Evolutionary conservation across 495 filamentous ascomycete species (phyloP).

Genomic region (Astrocystis sublimbata): DNA sequence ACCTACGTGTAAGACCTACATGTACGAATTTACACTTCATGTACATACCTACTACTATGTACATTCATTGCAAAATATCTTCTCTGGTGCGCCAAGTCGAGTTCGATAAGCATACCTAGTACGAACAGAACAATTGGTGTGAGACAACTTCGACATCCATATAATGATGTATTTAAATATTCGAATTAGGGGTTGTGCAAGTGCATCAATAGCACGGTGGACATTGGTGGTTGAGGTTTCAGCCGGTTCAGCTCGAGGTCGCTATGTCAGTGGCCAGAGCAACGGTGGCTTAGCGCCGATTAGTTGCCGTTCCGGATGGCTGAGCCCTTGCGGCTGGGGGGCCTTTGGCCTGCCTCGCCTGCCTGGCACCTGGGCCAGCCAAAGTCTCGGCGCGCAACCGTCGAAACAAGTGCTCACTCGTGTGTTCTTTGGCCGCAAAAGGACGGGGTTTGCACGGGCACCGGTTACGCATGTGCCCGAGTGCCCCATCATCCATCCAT

Average conservation of each 20-base stretch:
- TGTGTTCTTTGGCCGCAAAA: neutral
- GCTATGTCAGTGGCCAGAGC: neutral
- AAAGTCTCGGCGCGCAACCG: constrained; percentile 10
- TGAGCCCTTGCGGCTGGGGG: no score
- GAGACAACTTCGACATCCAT: no score
- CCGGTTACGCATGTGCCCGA: constrained; percentile 8
- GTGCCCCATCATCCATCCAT: no score
- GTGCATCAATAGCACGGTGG: neutral
- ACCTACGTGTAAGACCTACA: no score
- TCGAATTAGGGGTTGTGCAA: no score
- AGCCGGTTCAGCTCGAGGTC: constrained; percentile 11
- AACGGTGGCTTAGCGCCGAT: constrained; percentile 19
- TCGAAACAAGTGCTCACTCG: neutral
- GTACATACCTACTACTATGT: neutral
- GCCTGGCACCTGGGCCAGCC: no score
- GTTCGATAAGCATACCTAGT: no score
- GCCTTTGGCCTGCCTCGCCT: no score
- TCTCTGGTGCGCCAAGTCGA: neutral
- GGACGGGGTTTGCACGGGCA: neutral
- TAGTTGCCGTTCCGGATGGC: constrained; percentile 7
- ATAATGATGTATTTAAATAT: no score
- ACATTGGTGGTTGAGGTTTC: neutral
- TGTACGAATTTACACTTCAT: no score
- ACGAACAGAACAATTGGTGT: no score
- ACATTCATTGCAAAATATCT: no score